Conservation (phyloP, 1,139 yeast genomes). For the Geotrichum phurueaensis region DNA sequence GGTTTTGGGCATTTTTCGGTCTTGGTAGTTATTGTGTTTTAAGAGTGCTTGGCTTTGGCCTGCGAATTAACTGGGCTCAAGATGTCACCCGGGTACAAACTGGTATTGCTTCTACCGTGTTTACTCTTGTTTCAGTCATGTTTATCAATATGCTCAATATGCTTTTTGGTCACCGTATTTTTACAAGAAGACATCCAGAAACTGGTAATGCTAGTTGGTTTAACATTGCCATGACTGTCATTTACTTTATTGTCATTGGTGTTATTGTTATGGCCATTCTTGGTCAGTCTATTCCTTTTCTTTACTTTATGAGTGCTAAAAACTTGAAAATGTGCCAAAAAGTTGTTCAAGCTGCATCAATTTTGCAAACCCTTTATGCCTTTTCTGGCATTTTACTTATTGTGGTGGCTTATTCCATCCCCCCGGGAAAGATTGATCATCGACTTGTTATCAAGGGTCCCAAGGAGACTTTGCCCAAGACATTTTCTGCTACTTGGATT, state of each 20-base stretch:
- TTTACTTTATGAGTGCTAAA: conserved; percentile 47
- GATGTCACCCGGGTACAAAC: conserved; percentile 42
- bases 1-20: conserved; percentile 53
- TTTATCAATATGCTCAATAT: conserved; percentile 44
- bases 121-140: conserved; percentile 48
- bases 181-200: conserved; percentile 79
- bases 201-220: conserved; percentile 55
- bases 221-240: conserved; percentile 47
- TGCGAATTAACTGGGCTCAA: conserved; percentile 55
- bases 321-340: conserved; percentile 49
- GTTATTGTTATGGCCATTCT: conserved; percentile 62
- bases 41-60: conserved; percentile 54
- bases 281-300: conserved; percentile 60
- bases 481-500: conserved; percentile 79
- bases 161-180: conserved; percentile 67
- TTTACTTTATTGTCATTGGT: conserved; percentile 52
- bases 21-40: conserved; percentile 50
- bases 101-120: conserved; percentile 59
- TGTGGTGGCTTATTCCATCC: conserved; percentile 47
- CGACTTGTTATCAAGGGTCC: conserved; percentile 35
- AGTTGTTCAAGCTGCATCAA: conserved; percentile 53
- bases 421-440: conserved; percentile 53
- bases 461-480: conserved; percentile 33
- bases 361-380: conserved; percentile 55
- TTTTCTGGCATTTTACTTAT: conserved; percentile 49